A percentile compares a stretch with the other conserved stretches of the same genome.
Conservation (phyloP, 352 stramenopile species). For the Globisporangium nodosum region DNA sequence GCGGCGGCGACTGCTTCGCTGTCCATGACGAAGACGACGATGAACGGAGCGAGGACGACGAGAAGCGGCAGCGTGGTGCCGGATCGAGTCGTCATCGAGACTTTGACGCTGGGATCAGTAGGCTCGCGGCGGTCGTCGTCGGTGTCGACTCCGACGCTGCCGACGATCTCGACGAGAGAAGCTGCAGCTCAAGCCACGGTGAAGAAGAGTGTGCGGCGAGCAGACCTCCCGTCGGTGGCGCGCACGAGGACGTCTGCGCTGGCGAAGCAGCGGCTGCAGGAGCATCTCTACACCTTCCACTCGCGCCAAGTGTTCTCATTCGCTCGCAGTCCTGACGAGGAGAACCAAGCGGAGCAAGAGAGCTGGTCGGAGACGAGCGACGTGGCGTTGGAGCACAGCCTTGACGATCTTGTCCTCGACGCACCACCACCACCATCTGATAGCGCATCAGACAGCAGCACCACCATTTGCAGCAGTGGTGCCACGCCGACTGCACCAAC, state of each 20-base stretch:
- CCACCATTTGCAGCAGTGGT: too few relatives aligned
- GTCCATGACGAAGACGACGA: background rate
- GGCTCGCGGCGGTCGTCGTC: background rate
- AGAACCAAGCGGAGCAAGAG: background rate
- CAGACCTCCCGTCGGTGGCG: background rate
- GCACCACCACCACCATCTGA: background rate
- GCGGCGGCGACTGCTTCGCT: background rate
- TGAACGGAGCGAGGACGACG: background rate
- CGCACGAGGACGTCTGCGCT: slow-evolving; percentile 4
- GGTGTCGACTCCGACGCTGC: slow-evolving; percentile 5
- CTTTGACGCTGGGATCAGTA: background rate
- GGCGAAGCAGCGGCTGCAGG: slow-evolving; percentile 31
- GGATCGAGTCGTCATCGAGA: background rate
- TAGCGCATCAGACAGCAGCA: slow-evolving; percentile 1
- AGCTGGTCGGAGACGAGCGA: background rate
- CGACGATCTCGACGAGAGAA: slow-evolving; percentile 1
- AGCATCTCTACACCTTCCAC: slow-evolving; percentile 60
- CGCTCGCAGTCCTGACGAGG: slow-evolving; percentile 12
- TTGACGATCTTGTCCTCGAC: background rate
- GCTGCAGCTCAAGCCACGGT: background rate
- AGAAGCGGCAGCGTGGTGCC: background rate
- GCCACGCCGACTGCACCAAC: background rate
- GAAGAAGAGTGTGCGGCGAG: background rate
- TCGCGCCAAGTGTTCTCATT: slow-evolving; percentile 53
- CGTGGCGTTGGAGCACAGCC: background rate